Percentiles rank a stretch among this genome's conserved stretches.
These are phyloP conservation scores for Ulvella scutata DNA, from an alignment of 139 green algal species.

Conservation along the genomic window DNA sequence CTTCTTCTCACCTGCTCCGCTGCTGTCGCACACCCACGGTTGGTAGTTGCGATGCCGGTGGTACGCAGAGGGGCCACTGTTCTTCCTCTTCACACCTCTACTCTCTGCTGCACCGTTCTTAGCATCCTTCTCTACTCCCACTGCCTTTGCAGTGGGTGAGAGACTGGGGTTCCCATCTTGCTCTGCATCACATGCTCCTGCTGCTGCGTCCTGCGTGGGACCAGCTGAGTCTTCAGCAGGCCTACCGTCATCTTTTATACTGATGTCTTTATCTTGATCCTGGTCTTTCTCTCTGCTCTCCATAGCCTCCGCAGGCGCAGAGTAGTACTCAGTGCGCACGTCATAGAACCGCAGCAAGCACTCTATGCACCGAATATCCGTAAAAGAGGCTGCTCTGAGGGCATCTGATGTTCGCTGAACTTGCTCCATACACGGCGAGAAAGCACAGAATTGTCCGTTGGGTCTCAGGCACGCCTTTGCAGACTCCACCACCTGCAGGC, in stretches of 20 bases:
- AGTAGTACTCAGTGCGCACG: conserved; percentile 17
- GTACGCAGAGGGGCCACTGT: too few relatives aligned
- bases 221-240: not conserved
- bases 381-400: conserved; percentile 45
- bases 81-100: not conserved
- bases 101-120: not conserved
- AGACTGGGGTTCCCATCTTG: not conserved
- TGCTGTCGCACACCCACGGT: not conserved
- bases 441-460: conserved; percentile 73
- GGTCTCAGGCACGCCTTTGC: conserved; percentile 43
- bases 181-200: not conserved
- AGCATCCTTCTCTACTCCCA: not conserved
- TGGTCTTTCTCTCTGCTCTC: not conserved
- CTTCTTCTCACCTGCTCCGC: not conserved
- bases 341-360: conserved; percentile 70
- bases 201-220: not conserved
- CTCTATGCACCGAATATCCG: conserved; percentile 58
- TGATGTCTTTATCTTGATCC: not conserved
- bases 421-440: conserved; percentile 98
- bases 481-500: conserved; percentile 33
- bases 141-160: not conserved
- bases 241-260: not conserved
- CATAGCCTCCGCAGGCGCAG: not conserved
- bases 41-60: not conserved
- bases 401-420: conserved; percentile 67